Evolutionary conservation across 345 rosid genomes (phyloP).

Genomic region (Microthlaspi erraticum): DNA sequence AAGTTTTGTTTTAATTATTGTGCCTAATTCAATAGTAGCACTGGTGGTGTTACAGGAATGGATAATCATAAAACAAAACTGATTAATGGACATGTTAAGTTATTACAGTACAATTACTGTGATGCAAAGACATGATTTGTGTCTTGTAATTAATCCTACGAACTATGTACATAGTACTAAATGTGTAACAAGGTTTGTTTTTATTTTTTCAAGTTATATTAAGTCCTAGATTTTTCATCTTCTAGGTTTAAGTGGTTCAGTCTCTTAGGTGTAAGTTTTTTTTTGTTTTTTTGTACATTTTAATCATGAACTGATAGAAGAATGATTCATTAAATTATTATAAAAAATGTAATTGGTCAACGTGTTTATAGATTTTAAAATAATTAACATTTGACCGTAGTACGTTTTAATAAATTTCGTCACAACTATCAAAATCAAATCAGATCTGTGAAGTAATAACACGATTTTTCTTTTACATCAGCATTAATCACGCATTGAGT

Average conservation of each 20-base stretch:
- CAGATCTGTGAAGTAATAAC: conserved; percentile 34
- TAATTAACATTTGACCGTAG: conserved; percentile 8
- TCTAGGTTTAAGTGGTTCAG: background rate
- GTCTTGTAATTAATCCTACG: background rate
- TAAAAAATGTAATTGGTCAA: conserved; percentile 1
- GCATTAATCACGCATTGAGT: conserved; percentile 34
- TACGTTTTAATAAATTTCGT: conserved; percentile 22
- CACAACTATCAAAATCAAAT: conserved; percentile 41
- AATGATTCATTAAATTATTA: background rate
- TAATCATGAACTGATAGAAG: background rate
- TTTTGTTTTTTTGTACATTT: too few species aligned
- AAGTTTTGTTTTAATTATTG: conserved; percentile 14
- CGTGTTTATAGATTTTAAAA: background rate
- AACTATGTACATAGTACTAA: background rate
- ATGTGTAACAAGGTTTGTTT: background rate
- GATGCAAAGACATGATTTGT: background rate
- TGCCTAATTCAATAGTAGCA: background rate
- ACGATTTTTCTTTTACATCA: conserved; percentile 16
- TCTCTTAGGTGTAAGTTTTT: too few species aligned
- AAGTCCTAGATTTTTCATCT: background rate
- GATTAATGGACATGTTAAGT: background rate
- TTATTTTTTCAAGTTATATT: background rate
- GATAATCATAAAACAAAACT: background rate
- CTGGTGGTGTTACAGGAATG: background rate
- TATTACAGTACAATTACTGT: background rate